These are phyloP conservation scores for Arachnopeziza araneosa DNA, from an alignment of 2,329 filamentous ascomycete species.

Conservation along the genomic window DNA sequence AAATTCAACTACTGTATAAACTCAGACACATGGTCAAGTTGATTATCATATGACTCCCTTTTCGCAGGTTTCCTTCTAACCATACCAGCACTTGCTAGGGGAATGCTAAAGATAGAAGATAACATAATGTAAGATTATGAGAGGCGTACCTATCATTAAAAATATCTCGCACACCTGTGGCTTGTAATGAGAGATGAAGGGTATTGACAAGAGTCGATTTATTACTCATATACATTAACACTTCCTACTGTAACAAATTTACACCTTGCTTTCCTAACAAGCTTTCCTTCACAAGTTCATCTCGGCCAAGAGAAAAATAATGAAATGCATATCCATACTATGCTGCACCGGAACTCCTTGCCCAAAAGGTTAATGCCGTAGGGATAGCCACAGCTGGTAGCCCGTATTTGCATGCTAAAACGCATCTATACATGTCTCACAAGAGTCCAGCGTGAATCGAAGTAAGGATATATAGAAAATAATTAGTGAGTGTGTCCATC, in stretches of 20 bases:
- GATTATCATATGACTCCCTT: too few relatives aligned
- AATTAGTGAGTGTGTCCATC: slow-evolving; percentile 25
- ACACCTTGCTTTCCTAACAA: too few relatives aligned
- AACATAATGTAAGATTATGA: neutral
- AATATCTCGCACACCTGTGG: too few relatives aligned
- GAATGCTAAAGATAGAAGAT: neutral
- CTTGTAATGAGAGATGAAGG: too few relatives aligned
- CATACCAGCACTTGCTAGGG: too few relatives aligned
- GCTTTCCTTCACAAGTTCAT: neutral
- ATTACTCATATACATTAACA: too few relatives aligned
- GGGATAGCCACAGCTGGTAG: neutral
- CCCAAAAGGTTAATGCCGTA: neutral
- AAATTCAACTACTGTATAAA: too few relatives aligned
- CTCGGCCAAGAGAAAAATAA: neutral
- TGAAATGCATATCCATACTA: neutral
- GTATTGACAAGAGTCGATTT: too few relatives aligned
- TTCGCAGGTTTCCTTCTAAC: too few relatives aligned
- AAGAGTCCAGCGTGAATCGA: neutral
- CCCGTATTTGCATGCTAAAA: neutral
- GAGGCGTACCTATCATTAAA: too few relatives aligned
- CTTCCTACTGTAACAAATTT: too few relatives aligned
- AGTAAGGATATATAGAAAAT: neutral
- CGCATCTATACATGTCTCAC: neutral
- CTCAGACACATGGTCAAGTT: too few relatives aligned
- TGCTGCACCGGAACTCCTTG: neutral